Base-by-base conservation (phyloP, 768 basidiomycete species). In the Rhodotorula toruloides region DNA sequence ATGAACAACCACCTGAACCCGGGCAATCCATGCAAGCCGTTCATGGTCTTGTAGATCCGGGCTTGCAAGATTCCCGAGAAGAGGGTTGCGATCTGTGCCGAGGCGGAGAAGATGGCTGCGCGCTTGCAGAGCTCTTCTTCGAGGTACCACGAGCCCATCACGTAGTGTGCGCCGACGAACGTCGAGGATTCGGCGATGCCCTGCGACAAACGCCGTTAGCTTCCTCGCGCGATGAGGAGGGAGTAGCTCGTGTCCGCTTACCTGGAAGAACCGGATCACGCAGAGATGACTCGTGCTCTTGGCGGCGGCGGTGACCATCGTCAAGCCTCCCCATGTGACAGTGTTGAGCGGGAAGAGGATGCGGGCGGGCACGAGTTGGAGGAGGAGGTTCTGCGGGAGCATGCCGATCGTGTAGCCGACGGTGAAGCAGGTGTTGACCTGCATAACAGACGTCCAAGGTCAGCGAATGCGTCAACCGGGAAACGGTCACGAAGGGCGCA, bases 111-210 rank as follows among this genome's bases (percentile, higher is more conserved):
- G 64, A 88, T 84, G 22, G 85, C 86, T 9, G 85, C 85, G 21
- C 87, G 82, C 71, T 86, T 86, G 14, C 86, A 87, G 10, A 88
- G 80, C 76, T 88, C 87, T n/a, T 78, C 78, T 6, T 83, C 80
- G 73, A 83, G 22, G 40, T 60, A 60, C 58, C 57, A 88, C 22
- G 85, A 85, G 49, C 87, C 86, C 25, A 88, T 83, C 68, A 87
- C 79, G 72, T 86, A 86, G 69, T 86, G 86, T 22, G 85, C 84
- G 42, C 87, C 87, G 34, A 86, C 86, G 75, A 89, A 89, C 3
- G 87, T 89, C 13, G 86, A 87, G 0, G 86, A 83, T 76, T 89
- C 87, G 12, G 84, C 83, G 62, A 87, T 79, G 31, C 85, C 88
- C 76, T 48, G 22, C 12, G 25, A 29, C 25, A 6, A n/a, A 43